A percentile compares a stretch with the other conserved stretches of the same genome.
Conservation (phyloP, 805 yeast species). For the Myxozyma sirexii region DNA sequence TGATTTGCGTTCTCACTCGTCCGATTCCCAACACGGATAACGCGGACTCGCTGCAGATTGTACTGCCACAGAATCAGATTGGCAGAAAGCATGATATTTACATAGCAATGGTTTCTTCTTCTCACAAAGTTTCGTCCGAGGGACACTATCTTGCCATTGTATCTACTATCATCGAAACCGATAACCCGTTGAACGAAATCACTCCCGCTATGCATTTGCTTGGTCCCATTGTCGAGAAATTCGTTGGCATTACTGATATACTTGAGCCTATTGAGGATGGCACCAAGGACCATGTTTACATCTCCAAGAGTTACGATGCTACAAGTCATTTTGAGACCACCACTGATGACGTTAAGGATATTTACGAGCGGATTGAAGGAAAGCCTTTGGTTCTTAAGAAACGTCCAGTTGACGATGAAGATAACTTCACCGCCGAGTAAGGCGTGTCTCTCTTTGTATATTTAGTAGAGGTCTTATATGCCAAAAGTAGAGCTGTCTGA, state of each 20-base stretch:
- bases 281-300: constrained; percentile 69
- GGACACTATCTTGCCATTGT: constrained; percentile 91
- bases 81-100: constrained; percentile 92
- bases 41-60: constrained; percentile 87
- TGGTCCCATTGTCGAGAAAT: constrained; percentile 75
- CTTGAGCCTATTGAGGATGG: constrained; percentile 90
- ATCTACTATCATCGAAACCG: constrained; percentile 92
- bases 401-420: constrained; percentile 65
- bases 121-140: constrained; percentile 86
- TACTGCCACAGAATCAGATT: constrained; percentile 95
- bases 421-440: constrained; percentile 40
- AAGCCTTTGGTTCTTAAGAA: constrained; percentile 85
- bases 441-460: not conserved
- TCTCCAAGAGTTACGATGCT: constrained; percentile 90
- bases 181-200: constrained; percentile 85
- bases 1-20: constrained; percentile 86
- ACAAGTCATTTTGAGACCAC: constrained; percentile 94
- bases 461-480: not conserved
- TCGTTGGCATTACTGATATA: constrained; percentile 91
- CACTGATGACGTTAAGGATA: constrained; percentile 94
- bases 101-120: constrained; percentile 83
- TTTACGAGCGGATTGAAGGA: constrained; percentile 89
- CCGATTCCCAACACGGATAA: constrained; percentile 81
- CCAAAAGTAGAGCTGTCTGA: not conserved
- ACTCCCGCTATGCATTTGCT: constrained; percentile 91